Evolutionary conservation across 2,329 filamentous ascomycete genomes (phyloP), one percentile per base, ranked within the genome.

Genomic region (Xylariaceae sp.): DNA sequence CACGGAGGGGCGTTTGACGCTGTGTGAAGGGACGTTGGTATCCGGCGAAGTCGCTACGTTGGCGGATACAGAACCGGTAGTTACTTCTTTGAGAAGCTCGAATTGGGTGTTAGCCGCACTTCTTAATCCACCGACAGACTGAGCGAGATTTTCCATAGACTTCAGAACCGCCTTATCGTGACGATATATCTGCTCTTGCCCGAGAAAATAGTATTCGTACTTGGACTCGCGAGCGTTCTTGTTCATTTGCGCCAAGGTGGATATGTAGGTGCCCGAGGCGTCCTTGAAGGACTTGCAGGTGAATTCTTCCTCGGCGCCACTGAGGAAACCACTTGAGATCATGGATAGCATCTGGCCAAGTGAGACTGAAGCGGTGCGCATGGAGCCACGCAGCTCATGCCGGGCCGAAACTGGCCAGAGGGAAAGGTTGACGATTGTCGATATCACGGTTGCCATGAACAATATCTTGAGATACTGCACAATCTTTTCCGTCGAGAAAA

Each of bases 51-150:
- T 37, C 11, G 57, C 55, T 35, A 66, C 62, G 6, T 64, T 65
- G 2, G 67, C 64, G 7, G 66, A 62, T 11, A 53, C 43, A 1
- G 67, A 59, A 3, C 67, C 68, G 6, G 61, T 62, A 8, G 72
- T 70, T 2, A 73, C 76, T 67, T 94, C 88, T 57, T 85, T 85
- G 35, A 96, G 76, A 34, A 97, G 79, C 12, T 87, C 82, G 67
- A 97, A 95, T 66, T 99, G 92, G 27, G 91, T 91, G 55, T 87
- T 82, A 30, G 94, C 89, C 35, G 94, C 91, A 74, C 91, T 96
- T 61, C 91, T 82, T 65, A 99, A 74, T 6, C 92, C 94, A 69
- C 92, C 91, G 60, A 96, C 86, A 61, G 90, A 91, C 68, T 96
- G 91, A 3, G 89, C 86, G 31, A 97, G 78, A 46, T 83, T 85